phyloP scores from a whole-genome alignment of 257 asterid species.

The Gentiana dahurica region DNA sequence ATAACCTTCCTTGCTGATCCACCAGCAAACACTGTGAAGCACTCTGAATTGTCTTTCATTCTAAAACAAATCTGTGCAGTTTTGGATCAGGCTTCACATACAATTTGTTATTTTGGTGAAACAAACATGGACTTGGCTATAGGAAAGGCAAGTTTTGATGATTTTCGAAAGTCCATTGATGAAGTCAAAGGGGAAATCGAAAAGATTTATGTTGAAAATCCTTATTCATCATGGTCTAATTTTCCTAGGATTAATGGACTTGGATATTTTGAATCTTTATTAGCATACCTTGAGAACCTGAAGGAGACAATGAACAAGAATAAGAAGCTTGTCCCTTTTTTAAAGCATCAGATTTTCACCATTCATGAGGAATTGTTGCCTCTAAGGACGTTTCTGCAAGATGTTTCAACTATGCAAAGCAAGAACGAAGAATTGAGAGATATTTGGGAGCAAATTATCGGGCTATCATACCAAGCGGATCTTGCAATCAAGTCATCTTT shows the following conservation, averaged over 20 bases:
- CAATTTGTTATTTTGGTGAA: too few species aligned
- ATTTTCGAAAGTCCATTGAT: neutral
- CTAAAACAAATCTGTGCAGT: neutral
- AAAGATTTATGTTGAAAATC: neutral
- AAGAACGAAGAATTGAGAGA: neutral
- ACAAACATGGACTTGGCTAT: too few species aligned
- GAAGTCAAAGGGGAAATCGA: neutral
- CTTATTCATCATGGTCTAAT: neutral
- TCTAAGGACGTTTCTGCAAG: neutral
- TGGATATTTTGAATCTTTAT: neutral
- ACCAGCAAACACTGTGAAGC: too few species aligned
- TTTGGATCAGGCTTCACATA: too few species aligned
- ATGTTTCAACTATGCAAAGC: neutral
- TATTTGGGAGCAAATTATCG: neutral
- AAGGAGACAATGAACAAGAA: neutral
- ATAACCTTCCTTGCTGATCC: neutral
- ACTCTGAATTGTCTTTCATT: neutral
- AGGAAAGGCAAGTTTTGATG: neutral
- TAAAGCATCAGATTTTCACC: neutral
- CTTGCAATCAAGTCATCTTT: neutral
- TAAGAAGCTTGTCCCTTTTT: neutral
- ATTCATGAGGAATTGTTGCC: neutral
- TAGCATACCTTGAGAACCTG: neutral
- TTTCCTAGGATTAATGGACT: neutral
- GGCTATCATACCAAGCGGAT: slow-evolving; percentile 1